Conservation (phyloP, 345 rosid genomes). For the Rhodomyrtus tomentosa region DNA sequence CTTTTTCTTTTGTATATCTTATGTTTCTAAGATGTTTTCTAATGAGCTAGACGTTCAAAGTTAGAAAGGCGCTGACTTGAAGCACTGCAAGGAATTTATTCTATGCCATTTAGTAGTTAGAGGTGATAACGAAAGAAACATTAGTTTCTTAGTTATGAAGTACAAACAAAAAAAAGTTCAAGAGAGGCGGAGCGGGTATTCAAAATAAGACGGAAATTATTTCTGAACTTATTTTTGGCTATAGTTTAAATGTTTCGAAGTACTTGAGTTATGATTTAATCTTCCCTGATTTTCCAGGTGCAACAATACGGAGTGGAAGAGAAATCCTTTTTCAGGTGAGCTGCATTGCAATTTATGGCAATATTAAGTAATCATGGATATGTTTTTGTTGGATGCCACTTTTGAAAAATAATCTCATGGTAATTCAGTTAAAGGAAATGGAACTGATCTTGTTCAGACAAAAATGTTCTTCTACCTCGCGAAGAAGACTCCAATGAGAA, state of each 20-base stretch:
- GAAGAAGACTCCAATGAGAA: not conserved
- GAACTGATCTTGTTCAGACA: not conserved
- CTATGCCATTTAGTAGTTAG: not conserved
- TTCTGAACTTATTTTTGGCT: not conserved
- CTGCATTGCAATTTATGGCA: not conserved
- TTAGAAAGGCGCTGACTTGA: not conserved
- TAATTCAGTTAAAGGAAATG: not conserved
- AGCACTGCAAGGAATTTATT: not conserved
- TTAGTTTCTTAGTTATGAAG: not conserved
- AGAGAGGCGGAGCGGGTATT: not conserved
- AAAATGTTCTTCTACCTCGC: not conserved
- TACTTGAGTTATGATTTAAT: not conserved
- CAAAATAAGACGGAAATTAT: not conserved
- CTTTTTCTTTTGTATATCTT: not conserved
- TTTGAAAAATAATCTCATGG: not conserved
- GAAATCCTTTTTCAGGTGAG: conserved; percentile 78
- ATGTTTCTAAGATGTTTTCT: not conserved
- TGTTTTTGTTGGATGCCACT: not conserved
- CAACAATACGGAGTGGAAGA: conserved; percentile 44
- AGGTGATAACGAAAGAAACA: not conserved
- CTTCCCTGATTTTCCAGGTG: conserved; percentile 24
- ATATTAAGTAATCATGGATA: not conserved
- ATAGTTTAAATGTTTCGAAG: not conserved
- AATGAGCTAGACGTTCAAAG: not conserved
- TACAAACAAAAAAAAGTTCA: not conserved